Evolutionary conservation across 805 yeast species (phyloP), one percentile per base, ranked within the genome.

Genomic region (Zygotorulaspora chibaensis): DNA sequence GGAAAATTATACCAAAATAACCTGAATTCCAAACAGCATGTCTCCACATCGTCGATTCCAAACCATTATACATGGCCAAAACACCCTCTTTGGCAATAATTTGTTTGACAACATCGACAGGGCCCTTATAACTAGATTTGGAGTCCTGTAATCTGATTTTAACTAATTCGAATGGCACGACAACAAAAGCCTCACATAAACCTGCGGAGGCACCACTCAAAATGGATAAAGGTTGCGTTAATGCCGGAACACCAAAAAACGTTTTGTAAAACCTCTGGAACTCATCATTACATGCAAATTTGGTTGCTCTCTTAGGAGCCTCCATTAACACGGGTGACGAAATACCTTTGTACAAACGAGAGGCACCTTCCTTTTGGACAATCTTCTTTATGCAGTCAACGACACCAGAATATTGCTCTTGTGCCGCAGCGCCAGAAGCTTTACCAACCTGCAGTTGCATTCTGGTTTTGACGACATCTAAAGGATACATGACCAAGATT

Each of bases 121-220:
- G 90, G 35, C 96, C 90, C 51, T 77, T 83, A 72, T 84, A 90
- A 60, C 78, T 81, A 37, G 96, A 81, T 42, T 82, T 75, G 59
- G 75, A 83, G 71, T 93, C 98, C 71, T 93, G 99, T 59, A 93
- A 75, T 71, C 96, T 81, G 66, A 93, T 93, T 71, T 93, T 93
- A 57, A 93, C 87, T 63, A 93, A 77, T 70, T 93, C 99, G 64
- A 93, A 93, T 13, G 99, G 99, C 35, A 93, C 98, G 45, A 93
- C 98, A 36, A 93, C 96, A 64, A 90, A 88, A 2, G 96, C 80
- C 68, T 93, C 99, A 38, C 90, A 83, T 31, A 96, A 95, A 72
- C 99, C 99, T 7, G 99, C 99, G 48, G 95, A 85, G 30, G 98
- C 97, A 71, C 99, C 99, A 35, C 96, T 87, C 56, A 91, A 73